phyloP scores from a whole-genome alignment of 768 basidiomycete genomes.

The Dacryopinax primogenitus region DNA sequence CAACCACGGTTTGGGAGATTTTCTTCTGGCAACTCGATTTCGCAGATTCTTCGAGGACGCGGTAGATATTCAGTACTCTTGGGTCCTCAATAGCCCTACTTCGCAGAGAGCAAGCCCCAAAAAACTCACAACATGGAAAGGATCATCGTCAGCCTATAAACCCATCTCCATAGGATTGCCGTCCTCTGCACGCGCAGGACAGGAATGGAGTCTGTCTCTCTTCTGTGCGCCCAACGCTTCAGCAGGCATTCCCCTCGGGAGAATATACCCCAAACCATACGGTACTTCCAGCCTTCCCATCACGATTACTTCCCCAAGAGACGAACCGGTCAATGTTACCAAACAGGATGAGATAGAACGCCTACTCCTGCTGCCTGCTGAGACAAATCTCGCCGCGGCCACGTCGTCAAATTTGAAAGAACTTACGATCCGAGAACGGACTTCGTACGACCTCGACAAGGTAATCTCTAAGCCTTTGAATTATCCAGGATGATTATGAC shows the following conservation, averaged over 20 bases:
- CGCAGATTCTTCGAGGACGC: slow-evolving; percentile 34
- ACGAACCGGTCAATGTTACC: slow-evolving; percentile 12
- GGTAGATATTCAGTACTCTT: slow-evolving; percentile 58
- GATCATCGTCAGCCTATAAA: slow-evolving; percentile 57
- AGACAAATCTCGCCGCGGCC: not conserved
- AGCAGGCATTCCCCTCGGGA: not conserved
- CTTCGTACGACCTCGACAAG: slow-evolving; percentile 88
- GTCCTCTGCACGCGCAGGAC: slow-evolving; percentile 36
- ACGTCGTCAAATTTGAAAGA: slow-evolving; percentile 15
- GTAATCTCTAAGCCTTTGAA: slow-evolving; percentile 30
- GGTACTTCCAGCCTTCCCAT: not conserved
- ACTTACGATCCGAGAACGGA: slow-evolving; percentile 59
- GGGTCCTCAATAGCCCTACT: slow-evolving; percentile 31
- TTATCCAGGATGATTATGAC: not conserved
- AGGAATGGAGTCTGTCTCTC: slow-evolving; percentile 55
- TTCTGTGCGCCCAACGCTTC: slow-evolving; percentile 16
- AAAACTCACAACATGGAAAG: slow-evolving; percentile 63
- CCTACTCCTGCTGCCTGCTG: slow-evolving; percentile 34
- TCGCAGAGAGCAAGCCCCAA: slow-evolving; percentile 17
- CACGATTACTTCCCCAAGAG: not conserved
- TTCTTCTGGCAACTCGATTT: not conserved
- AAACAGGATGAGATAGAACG: slow-evolving; percentile 63
- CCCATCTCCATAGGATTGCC: slow-evolving; percentile 58
- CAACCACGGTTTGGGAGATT: not conserved
- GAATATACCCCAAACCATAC: not conserved